Evolutionary conservation across 2,329 filamentous ascomycete species (phyloP).

Genomic region (Cladosporium sp.): DNA sequence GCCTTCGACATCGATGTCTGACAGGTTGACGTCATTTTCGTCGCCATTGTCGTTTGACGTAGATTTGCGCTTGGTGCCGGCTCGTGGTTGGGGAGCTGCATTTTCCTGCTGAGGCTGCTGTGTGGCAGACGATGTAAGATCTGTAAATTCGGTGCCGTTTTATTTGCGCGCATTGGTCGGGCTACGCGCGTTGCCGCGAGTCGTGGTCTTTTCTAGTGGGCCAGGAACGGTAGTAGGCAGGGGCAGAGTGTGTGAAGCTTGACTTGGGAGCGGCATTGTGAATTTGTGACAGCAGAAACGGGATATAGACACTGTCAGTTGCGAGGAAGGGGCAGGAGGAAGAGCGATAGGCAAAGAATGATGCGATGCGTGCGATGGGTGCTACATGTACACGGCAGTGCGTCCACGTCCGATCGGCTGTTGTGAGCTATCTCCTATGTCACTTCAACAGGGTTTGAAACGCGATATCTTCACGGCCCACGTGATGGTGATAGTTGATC

Average conservation of each 20-base stretch:
- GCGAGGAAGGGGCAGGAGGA: not conserved
- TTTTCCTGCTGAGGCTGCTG: not conserved
- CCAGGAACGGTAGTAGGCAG: not conserved
- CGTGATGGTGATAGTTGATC: not conserved
- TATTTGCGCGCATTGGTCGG: not conserved
- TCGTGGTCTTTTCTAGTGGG: not conserved
- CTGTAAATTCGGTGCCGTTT: not conserved
- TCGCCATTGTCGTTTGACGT: not conserved
- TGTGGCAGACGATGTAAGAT: not conserved
- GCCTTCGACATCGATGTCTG: constrained; percentile 23
- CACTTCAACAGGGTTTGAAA: not conserved
- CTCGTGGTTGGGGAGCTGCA: not conserved
- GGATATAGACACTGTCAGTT: not conserved
- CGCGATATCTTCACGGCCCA: constrained; percentile 6
- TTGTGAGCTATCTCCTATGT: not conserved
- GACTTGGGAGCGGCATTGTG: not conserved
- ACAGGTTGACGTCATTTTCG: constrained; percentile 16
- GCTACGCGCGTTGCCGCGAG: not conserved
- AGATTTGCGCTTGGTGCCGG: constrained; percentile 24
- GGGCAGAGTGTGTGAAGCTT: not conserved
- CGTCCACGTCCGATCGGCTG: not conserved
- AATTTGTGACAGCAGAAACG: not conserved
- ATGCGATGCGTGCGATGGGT: not conserved
- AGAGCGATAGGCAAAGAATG: not conserved
- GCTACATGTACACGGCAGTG: not conserved